Percentiles rank a stretch among this genome's conserved stretches.
Evolutionary conservation across 1,139 yeast species (phyloP).

Genomic region (Blastobotrys ciferrii): DNA sequence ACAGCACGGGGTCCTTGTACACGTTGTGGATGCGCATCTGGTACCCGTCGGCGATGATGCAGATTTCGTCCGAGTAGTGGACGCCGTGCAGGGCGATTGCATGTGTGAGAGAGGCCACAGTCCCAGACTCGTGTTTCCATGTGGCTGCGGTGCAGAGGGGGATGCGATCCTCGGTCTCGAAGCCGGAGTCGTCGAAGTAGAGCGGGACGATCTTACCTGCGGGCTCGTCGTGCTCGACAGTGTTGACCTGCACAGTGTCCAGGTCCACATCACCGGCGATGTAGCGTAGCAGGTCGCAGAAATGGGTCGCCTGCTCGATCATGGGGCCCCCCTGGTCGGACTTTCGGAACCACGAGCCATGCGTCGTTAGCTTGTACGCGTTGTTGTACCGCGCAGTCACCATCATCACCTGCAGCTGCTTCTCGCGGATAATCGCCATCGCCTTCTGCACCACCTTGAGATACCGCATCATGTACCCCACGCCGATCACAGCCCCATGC

Average conservation of each 20-base stretch:
- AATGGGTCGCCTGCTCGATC: conserved; percentile 28
- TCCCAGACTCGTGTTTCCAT: conserved; percentile 26
- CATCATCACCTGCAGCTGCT: conserved; percentile 21
- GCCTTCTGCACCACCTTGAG: conserved; percentile 26
- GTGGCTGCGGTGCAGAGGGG: conserved; percentile 25
- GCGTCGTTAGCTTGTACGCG: conserved; percentile 22
- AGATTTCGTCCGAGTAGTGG: conserved; percentile 24
- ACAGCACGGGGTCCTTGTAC: conserved; percentile 23
- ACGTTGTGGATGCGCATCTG: conserved; percentile 26
- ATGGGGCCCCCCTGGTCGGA: conserved; percentile 27
- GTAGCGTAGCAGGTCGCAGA: conserved; percentile 24
- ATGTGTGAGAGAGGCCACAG: conserved; percentile 25
- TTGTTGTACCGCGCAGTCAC: conserved; percentile 24
- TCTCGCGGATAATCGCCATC: conserved; percentile 21
- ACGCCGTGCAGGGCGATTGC: conserved; percentile 25
- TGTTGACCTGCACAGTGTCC: conserved; percentile 21
- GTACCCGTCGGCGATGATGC: conserved; percentile 27
- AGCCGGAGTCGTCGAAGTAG: conserved; percentile 22
- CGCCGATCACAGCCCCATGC: conserved; percentile 20
- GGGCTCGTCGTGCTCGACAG: conserved; percentile 23
- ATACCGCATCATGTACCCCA: conserved; percentile 28
- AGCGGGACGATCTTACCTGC: conserved; percentile 24
- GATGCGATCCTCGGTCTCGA: conserved; percentile 24
- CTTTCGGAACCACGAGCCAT: conserved; percentile 27
- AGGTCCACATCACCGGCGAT: conserved; percentile 26